A percentile compares a stretch with the other conserved stretches of the same genome.
phyloP scores from a whole-genome alignment of 768 basidiomycete species.

The Russula compacta region DNA sequence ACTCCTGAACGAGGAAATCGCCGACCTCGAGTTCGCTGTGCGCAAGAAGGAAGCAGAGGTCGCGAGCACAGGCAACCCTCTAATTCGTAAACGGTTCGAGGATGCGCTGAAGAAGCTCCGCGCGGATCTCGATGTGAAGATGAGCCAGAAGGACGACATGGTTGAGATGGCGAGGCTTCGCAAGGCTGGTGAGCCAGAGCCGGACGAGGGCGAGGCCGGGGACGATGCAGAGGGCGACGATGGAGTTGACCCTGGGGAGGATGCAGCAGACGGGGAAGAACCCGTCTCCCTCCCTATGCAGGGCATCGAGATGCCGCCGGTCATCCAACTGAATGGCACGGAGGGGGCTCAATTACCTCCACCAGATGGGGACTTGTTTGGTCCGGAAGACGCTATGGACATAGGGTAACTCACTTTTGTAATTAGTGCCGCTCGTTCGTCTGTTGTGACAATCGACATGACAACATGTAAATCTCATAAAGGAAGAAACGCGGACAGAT shows the following conservation, averaged over 20 bases:
- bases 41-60: conserved; percentile 79
- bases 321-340: conserved; percentile 13
- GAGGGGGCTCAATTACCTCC: conserved; percentile 6
- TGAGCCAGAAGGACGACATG: conserved; percentile 68
- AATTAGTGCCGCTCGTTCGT: too few species aligned
- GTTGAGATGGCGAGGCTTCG: conserved; percentile 63
- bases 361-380: conserved; percentile 17
- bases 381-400: conserved; percentile 24
- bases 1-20: conserved; percentile 79
- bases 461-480: too few species aligned
- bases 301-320: conserved; percentile 7
- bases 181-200: conserved; percentile 55
- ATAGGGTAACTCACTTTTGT: conserved; percentile 20
- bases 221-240: conserved; percentile 29
- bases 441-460: too few species aligned
- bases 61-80: conserved; percentile 72
- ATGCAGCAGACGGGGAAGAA: conserved; percentile 28
- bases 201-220: conserved; percentile 33
- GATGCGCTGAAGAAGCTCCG: conserved; percentile 84
- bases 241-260: conserved; percentile 24
- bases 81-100: conserved; percentile 91
- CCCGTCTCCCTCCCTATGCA: conserved; percentile 7
- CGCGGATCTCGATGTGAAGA: conserved; percentile 79
- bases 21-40: conserved; percentile 81
- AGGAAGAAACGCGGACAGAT: too few species aligned